Conservation (phyloP, 139 green algal species). For the Closterium sp. region DNA sequence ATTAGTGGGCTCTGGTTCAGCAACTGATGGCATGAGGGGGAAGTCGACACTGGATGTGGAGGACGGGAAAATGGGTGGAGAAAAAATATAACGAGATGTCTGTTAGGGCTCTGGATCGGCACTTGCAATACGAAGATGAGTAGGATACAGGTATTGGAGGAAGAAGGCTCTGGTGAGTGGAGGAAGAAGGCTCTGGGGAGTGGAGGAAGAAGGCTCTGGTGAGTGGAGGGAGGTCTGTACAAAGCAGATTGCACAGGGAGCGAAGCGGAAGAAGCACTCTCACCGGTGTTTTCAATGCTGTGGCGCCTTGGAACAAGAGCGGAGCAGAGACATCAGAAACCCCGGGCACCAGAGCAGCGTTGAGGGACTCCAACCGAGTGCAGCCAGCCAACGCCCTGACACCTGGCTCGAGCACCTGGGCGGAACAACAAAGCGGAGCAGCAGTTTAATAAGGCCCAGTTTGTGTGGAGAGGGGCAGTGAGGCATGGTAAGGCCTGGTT, state of each 20-base stretch:
- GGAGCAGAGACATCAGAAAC: conserved; percentile 14
- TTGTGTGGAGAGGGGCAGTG: no score
- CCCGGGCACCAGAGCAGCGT: conserved; percentile 16
- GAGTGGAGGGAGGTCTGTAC: neutral
- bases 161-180: no score
- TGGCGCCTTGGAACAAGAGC: neutral
- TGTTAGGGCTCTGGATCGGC: neutral
- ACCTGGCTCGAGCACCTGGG: conserved; percentile 28
- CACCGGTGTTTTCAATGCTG: neutral
- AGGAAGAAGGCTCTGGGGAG: no score
- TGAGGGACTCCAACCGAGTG: conserved; percentile 23
- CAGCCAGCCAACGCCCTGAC: neutral
- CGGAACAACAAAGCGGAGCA: neutral
- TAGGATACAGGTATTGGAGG: no score
- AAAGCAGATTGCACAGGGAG: no score
- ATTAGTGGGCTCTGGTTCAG: conserved; percentile 39
- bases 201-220: neutral
- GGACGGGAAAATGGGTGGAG: neutral
- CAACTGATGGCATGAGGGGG: conserved; percentile 9
- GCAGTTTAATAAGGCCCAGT: no score
- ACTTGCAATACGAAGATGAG: no score
- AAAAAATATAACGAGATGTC: neutral
- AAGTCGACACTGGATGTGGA: neutral
- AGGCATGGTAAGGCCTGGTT: no score
- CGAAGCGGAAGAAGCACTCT: neutral